Base-by-base conservation (phyloP, 768 basidiomycete species). In the Mycena leptocephala region DNA sequence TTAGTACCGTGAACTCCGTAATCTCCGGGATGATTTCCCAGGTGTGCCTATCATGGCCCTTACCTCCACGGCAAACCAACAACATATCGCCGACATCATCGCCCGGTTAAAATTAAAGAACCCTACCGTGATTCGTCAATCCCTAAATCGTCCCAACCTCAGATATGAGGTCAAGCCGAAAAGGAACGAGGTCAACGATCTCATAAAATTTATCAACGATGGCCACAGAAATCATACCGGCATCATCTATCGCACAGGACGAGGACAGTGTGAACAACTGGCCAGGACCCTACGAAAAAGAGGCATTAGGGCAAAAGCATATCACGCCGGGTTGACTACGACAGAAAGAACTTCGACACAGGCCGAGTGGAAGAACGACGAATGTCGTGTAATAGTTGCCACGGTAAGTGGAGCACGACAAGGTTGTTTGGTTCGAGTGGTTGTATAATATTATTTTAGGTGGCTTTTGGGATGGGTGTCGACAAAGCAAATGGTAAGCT, bases 401-500 rank as follows among this genome's bases (percentile, higher is more conserved):
- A 76, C 71, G 28, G 71, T 76, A 46, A 32, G 69, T 67, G 39
- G 1, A 22, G 20, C 16, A 22, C 30, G 13, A 33, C 7, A 20
- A 16, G 6, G 39, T 67, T 35, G 9, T 59, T 66, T 26, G 51
- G 32, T 24, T 53, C 35, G 24, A 18, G 20, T 9, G 16, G 22
- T 11, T 39, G 35, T 26, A 35, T 26, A 28, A 46, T 24, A 32
- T 26, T 5, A n/a, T 28, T 20, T 43, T 76, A 93, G 93, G 86
- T 92, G 68, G 93, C 93, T 0, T 95, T 95, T 79, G 94, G 94
- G 11, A 94, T 95, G 93, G 94, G 94, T 0, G 91, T 94, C 64
- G 92, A 93, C 83, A 93, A 93, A 76, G 74, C 85, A 5, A 84
- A 91, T 68, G 90, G 89, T 90, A 30, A 16, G 59, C 43, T 61